Evolutionary conservation across 306 rosid species (phyloP).

Genomic region (Adenanthera pavonina): DNA sequence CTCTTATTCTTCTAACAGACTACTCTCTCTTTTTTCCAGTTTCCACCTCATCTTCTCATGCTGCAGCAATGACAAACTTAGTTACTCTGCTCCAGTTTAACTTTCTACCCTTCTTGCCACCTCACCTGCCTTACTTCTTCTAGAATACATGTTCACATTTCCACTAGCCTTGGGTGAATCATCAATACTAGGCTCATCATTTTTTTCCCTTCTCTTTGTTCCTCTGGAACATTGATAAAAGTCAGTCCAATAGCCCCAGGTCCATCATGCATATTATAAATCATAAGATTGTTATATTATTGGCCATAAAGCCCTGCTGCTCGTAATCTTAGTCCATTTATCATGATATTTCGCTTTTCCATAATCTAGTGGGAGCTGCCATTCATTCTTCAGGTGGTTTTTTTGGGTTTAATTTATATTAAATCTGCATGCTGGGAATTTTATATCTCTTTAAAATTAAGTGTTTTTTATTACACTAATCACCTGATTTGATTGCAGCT

Average conservation of each 20-base stretch:
- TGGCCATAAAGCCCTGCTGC: background rate
- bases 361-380: slow-evolving; percentile 8
- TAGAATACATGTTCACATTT: no score
- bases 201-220: background rate
- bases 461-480: no score
- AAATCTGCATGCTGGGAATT: background rate
- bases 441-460: background rate
- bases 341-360: background rate
- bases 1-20: no score
- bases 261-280: background rate
- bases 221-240: no score
- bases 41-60: no score
- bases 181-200: background rate
- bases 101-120: no score
- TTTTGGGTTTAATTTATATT: background rate
- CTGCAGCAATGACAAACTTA: no score
- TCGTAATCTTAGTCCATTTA: background rate
- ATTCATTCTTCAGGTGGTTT: slow-evolving; percentile 24
- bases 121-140: background rate
- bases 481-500: no score
- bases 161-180: background rate
- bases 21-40: no score
- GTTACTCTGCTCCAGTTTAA: no score
- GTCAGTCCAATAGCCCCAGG: background rate
- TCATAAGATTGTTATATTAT: background rate